Base-by-base conservation (phyloP, 139 green algal genomes). In the Zygnema circumcarinatum region DNA sequence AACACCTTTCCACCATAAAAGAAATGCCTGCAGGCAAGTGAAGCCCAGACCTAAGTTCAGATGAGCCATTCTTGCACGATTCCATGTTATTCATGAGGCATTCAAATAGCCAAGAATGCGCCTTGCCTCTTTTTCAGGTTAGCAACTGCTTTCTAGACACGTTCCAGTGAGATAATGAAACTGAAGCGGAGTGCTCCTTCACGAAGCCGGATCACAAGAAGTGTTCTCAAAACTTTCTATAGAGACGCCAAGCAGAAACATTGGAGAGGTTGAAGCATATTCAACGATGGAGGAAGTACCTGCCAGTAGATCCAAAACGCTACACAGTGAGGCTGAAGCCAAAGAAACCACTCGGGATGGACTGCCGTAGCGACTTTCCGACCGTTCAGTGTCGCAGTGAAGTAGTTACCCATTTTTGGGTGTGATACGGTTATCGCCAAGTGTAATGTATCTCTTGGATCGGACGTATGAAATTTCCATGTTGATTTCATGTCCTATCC, bases 291-390 rank as follows among this genome's bases (percentile, higher is more conserved):
- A n/a, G n/a, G 33, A 2, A 29, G 25, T 33, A 95, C 96, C 75
- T 98, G 95, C 94, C 92, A 97, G 88, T 98, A 98, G 72, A 98
- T 98, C 92, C 93, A 95, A 20, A 95, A 33, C 1, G 96, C 96
- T 32, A 97, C 92, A 1, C 95, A 90, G 25, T 98, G 96, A 21
- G 96, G 94, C 94, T 67, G 76, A 41, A 87, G 67, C 76, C 84
- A 88, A 16, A 89, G 83, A 76, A 89, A 88, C 83, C 81, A 88
- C 38, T 75, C 35, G 7, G 72, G 32, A 35, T n/a, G 68, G 81
- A 31, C 73, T 40, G n/a, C 72, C 32, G 3, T 38, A 35, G 33
- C 2, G 20, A 87, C 29, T 31, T 52, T 88, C 29, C 20, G 68
- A 2, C 38, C 39, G 31, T 78, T 42, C 68, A 97, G 90, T 1